A percentile compares a stretch with the other conserved stretches of the same genome.
Evolutionary conservation across 2,329 filamentous ascomycete species (phyloP).

Genomic region (Calycina marina): DNA sequence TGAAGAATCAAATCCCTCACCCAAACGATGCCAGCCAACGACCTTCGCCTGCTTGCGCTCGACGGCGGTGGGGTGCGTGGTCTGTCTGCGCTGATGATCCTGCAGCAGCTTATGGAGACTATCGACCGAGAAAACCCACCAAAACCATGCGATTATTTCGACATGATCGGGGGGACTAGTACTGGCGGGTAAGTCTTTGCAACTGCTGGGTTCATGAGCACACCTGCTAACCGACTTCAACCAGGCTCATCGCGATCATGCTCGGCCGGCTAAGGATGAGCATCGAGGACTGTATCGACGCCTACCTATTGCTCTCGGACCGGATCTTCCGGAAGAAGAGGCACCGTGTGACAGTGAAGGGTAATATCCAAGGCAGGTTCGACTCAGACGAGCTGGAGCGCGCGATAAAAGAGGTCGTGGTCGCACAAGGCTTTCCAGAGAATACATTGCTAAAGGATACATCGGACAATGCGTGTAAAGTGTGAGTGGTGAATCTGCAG

Average conservation of each 20-base stretch:
- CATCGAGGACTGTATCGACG: too few species aligned
- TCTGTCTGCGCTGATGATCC: too few species aligned
- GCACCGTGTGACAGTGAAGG: slow-evolving; percentile 3
- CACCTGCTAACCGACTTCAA: not conserved
- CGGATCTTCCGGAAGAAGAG: slow-evolving; percentile 22
- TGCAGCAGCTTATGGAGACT: slow-evolving; percentile 22
- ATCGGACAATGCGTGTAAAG: slow-evolving; percentile 16
- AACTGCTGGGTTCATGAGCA: not conserved
- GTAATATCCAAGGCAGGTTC: slow-evolving; percentile 9
- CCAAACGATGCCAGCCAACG: too few species aligned
- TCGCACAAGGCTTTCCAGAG: slow-evolving; percentile 10
- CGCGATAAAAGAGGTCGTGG: slow-evolving; percentile 15
- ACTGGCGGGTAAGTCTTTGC: slow-evolving; percentile 17
- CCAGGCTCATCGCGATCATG: slow-evolving; percentile 32
- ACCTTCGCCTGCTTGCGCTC: too few species aligned
- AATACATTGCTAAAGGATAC: slow-evolving; percentile 18
- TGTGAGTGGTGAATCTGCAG: too few species aligned
- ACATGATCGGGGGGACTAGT: too few species aligned
- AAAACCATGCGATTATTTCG: too few species aligned
- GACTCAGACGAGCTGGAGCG: slow-evolving; percentile 3
- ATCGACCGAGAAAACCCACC: slow-evolving; percentile 14
- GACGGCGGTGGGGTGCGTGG: too few species aligned
- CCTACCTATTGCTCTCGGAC: slow-evolving; percentile 25
- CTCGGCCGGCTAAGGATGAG: slow-evolving; percentile 31
- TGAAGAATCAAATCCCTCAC: too few species aligned